Evolutionary conservation across 225 moss, liverwort and hornwort species (phyloP).

Genomic region (Physcomitrellopsis africana): DNA sequence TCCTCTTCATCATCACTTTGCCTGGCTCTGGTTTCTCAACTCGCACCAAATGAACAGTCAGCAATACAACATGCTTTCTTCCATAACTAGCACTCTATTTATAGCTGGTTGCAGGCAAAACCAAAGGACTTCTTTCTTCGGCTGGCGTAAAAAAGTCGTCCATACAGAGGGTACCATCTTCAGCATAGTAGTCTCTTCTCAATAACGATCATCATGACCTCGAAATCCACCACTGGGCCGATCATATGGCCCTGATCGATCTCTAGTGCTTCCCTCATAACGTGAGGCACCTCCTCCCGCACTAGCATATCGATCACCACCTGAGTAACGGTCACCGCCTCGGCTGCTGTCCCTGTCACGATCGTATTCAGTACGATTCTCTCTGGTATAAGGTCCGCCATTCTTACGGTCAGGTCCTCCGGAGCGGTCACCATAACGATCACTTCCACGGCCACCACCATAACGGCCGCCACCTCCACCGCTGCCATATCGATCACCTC

Average conservation of each 20-base stretch:
- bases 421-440: conserved; percentile 60
- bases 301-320: conserved; percentile 79
- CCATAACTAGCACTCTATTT: conserved; percentile 59
- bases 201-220: conserved; percentile 96
- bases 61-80: conserved; percentile 47
- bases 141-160: conserved; percentile 23
- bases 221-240: conserved; percentile 86
- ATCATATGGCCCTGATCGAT: conserved; percentile 92
- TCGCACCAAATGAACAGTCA: conserved; percentile 44
- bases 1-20: conserved; percentile 40
- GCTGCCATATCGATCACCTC: conserved; percentile 85
- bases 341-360: conserved; percentile 65
- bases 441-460: conserved; percentile 62
- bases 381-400: conserved; percentile 64
- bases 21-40: conserved; percentile 46
- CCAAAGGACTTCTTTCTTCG: conserved; percentile 25
- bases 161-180: conserved; percentile 22
- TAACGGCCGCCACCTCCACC: conserved; percentile 84
- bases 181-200: conserved; percentile 12
- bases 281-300: conserved; percentile 84
- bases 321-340: conserved; percentile 76
- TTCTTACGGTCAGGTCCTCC: conserved; percentile 68
- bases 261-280: conserved; percentile 81
- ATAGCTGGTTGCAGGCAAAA: conserved; percentile 41
- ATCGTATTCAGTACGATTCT: conserved; percentile 54